Conservation (phyloP, 2,329 filamentous ascomycete genomes). For the Trichoderma hamatum region DNA sequence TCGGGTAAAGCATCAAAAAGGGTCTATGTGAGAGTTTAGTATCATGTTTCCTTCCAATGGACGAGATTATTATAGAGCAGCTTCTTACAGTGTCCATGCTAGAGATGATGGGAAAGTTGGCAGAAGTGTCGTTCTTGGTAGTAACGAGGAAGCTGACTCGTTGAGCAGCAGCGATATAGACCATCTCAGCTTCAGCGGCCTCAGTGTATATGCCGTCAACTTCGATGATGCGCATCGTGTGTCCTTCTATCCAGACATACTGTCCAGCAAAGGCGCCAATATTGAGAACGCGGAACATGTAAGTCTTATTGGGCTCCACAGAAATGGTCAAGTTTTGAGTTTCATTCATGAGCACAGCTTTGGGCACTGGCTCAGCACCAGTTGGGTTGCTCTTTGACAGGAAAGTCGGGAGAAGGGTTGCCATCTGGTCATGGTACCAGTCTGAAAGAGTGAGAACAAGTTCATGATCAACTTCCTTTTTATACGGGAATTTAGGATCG, state of each 20-base stretch:
- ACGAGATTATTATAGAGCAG: background rate
- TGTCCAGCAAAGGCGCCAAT: conserved; percentile 71
- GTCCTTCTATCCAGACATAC: conserved; percentile 68
- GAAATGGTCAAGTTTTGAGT: conserved; percentile 61
- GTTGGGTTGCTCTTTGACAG: conserved; percentile 58
- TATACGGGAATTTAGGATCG: conserved; percentile 63
- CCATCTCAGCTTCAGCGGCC: conserved; percentile 59
- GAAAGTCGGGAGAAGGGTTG: conserved; percentile 50
- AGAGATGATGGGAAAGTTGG: conserved; percentile 69
- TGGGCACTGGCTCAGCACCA: conserved; percentile 66
- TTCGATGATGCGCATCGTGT: conserved; percentile 70
- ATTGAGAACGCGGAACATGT: conserved; percentile 72
- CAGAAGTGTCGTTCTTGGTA: conserved; percentile 61
- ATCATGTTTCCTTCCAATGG: background rate
- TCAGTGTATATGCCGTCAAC: conserved; percentile 73
- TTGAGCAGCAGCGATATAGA: conserved; percentile 71
- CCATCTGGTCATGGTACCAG: conserved; percentile 68
- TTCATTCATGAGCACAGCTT: conserved; percentile 73
- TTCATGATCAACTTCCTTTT: conserved; percentile 63
- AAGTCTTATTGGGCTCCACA: conserved; percentile 69
- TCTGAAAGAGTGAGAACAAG: conserved; percentile 67
- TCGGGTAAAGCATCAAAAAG: conserved; percentile 71
- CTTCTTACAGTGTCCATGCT: conserved; percentile 68
- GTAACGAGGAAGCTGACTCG: conserved; percentile 65
- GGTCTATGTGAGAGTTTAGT: conserved; percentile 41